A percentile compares a stretch with the other conserved stretches of the same genome.
Conservation (phyloP, 257 asterid species). For the Solanum appendiculatum region DNA sequence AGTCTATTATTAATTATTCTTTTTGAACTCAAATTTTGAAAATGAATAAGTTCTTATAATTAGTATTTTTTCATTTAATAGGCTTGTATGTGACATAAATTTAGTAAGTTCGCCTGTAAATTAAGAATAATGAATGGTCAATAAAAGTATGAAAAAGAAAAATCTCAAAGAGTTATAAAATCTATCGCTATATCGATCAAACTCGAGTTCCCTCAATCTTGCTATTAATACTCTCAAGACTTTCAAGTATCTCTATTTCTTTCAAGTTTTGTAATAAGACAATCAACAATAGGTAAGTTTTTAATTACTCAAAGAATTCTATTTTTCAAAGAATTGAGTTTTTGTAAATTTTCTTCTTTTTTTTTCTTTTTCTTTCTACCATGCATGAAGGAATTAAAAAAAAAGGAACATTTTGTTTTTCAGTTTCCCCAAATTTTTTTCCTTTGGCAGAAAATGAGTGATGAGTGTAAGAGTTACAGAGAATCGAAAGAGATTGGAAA, state of each 20-base stretch:
- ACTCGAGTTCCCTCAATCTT: neutral
- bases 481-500: too few relatives aligned
- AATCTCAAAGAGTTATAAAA: neutral
- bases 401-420: neutral
- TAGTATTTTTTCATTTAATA: too few relatives aligned
- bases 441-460: too few relatives aligned
- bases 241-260: neutral
- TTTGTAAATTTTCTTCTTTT: neutral
- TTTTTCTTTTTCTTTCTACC: neutral
- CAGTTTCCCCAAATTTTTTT: too few relatives aligned
- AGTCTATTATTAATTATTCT: neutral
- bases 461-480: too few relatives aligned
- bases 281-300: neutral
- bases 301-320: neutral
- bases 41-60: neutral
- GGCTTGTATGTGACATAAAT: too few relatives aligned
- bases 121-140: neutral
- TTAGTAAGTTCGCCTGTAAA: neutral
- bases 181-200: neutral
- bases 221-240: neutral
- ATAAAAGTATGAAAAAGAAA: neutral
- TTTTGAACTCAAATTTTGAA: neutral
- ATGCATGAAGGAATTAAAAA: neutral
- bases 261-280: too few relatives aligned
- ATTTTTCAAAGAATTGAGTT: neutral